These are phyloP conservation scores for Saccharata proteae DNA, from an alignment of 2,329 filamentous ascomycete species.

Conservation along the genomic window DNA sequence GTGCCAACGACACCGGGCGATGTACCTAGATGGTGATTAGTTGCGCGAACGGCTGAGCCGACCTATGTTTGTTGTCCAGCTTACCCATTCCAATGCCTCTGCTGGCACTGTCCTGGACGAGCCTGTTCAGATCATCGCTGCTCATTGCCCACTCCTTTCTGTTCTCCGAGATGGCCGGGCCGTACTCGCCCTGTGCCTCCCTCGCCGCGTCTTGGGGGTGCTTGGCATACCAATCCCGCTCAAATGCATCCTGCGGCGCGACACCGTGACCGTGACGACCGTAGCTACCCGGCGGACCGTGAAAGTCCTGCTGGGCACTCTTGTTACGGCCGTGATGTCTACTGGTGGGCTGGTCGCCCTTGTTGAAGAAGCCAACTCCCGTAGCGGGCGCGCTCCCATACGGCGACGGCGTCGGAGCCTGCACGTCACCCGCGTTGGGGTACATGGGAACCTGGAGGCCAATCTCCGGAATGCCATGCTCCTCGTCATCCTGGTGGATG, in stretches of 20 bases:
- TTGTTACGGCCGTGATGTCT: slow-evolving; percentile 55
- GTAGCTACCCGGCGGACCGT: slow-evolving; percentile 77
- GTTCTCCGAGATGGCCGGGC: slow-evolving; percentile 44
- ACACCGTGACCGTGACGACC: slow-evolving; percentile 82
- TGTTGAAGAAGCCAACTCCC: slow-evolving; percentile 43
- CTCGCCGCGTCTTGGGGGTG: slow-evolving; percentile 68
- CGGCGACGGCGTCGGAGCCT: slow-evolving; percentile 76
- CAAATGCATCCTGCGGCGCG: slow-evolving; percentile 64
- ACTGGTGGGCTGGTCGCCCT: slow-evolving; percentile 36
- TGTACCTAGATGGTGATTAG: slow-evolving; percentile 46
- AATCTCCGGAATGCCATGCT: slow-evolving; percentile 85
- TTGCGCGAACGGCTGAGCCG: slow-evolving; percentile 7
- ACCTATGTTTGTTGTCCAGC: slow-evolving; percentile 14
- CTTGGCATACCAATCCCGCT: slow-evolving; percentile 85
- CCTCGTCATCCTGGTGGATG: slow-evolving; percentile 49
- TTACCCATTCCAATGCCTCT: slow-evolving; percentile 41
- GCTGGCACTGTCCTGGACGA: slow-evolving; percentile 59
- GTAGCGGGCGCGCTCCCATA: slow-evolving; percentile 27
- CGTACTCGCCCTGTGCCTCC: slow-evolving; percentile 60
- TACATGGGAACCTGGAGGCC: slow-evolving; percentile 91
- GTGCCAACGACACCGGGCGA: slow-evolving; percentile 54
- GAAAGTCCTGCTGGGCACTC: slow-evolving; percentile 57
- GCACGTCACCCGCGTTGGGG: slow-evolving; percentile 83
- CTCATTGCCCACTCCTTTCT: slow-evolving; percentile 73
- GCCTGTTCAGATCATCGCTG: slow-evolving; percentile 78